phyloP scores from a whole-genome alignment of 768 basidiomycete genomes.

The Suillus cothurnatus region DNA sequence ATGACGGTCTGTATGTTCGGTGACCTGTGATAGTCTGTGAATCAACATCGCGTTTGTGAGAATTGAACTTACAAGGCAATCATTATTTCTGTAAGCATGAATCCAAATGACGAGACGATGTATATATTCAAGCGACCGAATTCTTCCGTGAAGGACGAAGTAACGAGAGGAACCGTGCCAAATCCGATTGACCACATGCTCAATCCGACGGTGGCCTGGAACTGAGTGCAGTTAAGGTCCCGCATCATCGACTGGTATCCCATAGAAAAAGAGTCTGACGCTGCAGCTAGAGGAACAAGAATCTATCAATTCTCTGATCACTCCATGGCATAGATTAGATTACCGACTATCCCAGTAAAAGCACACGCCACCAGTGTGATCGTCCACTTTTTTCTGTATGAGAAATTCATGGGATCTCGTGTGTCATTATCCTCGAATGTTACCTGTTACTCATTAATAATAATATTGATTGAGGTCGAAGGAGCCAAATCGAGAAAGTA shows the following conservation, averaged over 20 bases:
- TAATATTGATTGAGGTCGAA: background rate
- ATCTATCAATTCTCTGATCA: background rate
- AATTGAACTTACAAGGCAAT: conserved; percentile 20
- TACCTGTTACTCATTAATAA: conserved; percentile 24
- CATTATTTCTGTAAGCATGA: conserved; percentile 50
- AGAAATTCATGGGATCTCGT: conserved; percentile 39
- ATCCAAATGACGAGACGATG: conserved; percentile 47
- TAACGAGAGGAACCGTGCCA: conserved; percentile 57
- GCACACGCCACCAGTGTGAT: conserved; percentile 26
- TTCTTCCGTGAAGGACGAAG: conserved; percentile 68
- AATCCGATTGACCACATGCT: conserved; percentile 59
- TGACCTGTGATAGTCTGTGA: conserved; percentile 20
- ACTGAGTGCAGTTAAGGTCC: conserved; percentile 42
- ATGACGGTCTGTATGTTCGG: conserved; percentile 56
- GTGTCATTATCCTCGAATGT: conserved; percentile 37
- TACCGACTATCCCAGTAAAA: conserved; percentile 23
- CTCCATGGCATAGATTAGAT: background rate
- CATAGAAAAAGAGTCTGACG: conserved; percentile 49
- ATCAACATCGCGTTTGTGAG: background rate
- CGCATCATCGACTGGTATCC: conserved; percentile 56
- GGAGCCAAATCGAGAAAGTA: background rate
- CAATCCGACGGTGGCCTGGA: conserved; percentile 46
- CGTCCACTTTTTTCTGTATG: conserved; percentile 38
- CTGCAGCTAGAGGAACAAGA: conserved; percentile 38
- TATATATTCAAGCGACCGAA: conserved; percentile 63